A percentile compares a stretch with the other conserved stretches of the same genome.
These are phyloP conservation scores for Penicillium longicatenatum DNA, from an alignment of 495 filamentous ascomycete genomes.

Conservation along the genomic window DNA sequence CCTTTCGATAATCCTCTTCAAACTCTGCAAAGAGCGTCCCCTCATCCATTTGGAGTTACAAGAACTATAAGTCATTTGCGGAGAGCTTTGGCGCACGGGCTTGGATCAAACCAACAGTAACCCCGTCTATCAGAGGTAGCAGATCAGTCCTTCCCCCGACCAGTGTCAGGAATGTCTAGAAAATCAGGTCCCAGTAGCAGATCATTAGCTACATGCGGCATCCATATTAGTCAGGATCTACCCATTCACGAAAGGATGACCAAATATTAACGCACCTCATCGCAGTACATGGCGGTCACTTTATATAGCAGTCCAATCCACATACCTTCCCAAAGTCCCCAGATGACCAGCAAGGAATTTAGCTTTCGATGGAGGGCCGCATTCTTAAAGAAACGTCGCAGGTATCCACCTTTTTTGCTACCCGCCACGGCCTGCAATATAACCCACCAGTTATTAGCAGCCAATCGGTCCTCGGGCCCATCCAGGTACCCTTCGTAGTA, in stretches of 20 bases:
- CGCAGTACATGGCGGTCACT: slow-evolving; percentile 15
- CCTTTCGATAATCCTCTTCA: not conserved
- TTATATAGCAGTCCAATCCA: slow-evolving; percentile 20
- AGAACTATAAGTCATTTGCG: not conserved
- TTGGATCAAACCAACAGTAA: not conserved
- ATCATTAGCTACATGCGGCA: not conserved
- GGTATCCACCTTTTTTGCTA: slow-evolving; percentile 10
- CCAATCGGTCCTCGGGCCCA: slow-evolving; percentile 1
- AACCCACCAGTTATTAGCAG: slow-evolving; percentile 14
- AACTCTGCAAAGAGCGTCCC: slow-evolving; percentile 6
- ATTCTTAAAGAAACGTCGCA: slow-evolving; percentile 9
- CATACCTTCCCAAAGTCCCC: slow-evolving; percentile 15
- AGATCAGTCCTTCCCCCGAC: not conserved
- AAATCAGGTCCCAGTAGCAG: slow-evolving; percentile 6
- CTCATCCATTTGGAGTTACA: slow-evolving; percentile 4
- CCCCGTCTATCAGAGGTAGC: not conserved
- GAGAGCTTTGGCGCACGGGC: slow-evolving; percentile 2
- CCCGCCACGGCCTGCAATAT: not conserved
- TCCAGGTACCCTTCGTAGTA: slow-evolving; percentile 16
- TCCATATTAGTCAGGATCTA: not conserved
- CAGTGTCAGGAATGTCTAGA: not conserved
- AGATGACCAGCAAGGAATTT: slow-evolving; percentile 8
- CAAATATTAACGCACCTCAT: slow-evolving; percentile 13
- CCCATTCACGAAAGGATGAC: not conserved
- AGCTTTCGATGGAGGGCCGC: slow-evolving; percentile 3